Evolutionary conservation across 345 rosid genomes (phyloP), one percentile per base, ranked within the genome.

Genomic region (Melaleuca quinquenervia): DNA sequence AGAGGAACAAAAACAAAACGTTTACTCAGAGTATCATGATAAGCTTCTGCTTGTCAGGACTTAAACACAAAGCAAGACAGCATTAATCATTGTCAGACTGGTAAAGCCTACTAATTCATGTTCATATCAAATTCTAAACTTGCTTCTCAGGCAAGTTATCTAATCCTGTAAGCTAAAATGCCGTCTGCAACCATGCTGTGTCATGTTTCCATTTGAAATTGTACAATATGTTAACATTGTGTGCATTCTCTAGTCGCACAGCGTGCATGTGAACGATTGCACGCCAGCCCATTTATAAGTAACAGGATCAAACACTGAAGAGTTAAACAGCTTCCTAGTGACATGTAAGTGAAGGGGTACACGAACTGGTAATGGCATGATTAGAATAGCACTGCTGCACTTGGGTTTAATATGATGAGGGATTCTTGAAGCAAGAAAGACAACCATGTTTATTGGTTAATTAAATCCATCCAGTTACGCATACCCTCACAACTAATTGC

Each of bases 401-500:
- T 56, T 32, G 76, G 45, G 16, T 64, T 64, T 15, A 32, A 22
- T 7, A 29, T 16, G 76, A 64, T 1, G 11, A 32, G 24, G 24
- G 13, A 64, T 3, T 64, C 18, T 32, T 64, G 24, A 64, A 32
- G 76, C 76, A 32, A 3, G 45, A 64, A 83, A 84, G 29, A 84
- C 49, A 84, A 36, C 76, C 36, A 44, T 0, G 14, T 16, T 29
- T 64, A 24, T 51, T 82, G 13, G n/a, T 82, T 11, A 52, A 50
- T n/a, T 51, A 85, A 85, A 15, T 82, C 82, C 26, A 11, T 20
- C 54, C 15, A 50, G 36, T 49, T 64, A 21, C 41, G 41, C 89
- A 88, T 90, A 96, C 99, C 98, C 91, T 94, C 91, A 86, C 99
- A 97, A 88, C 92, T 92, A 86, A 91, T 87, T 32, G 97, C 93